These are phyloP conservation scores for Gonium pectorale DNA, from an alignment of 139 green algal species.

Conservation along the genomic window DNA sequence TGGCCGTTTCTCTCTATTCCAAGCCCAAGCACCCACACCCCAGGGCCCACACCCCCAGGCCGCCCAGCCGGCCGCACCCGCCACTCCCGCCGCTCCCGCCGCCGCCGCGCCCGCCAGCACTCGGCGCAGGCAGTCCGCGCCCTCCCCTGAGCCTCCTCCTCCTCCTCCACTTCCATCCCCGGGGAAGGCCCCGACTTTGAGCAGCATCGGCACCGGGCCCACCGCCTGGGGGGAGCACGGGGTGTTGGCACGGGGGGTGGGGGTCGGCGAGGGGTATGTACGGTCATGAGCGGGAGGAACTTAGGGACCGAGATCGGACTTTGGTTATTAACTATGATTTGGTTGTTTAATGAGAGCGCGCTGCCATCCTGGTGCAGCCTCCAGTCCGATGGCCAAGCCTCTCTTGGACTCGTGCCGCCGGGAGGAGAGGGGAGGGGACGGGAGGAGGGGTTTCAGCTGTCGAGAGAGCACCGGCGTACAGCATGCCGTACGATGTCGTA, in stretches of 20 bases:
- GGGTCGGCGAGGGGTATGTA: not conserved
- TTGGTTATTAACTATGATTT: no score
- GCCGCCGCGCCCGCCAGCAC: not conserved
- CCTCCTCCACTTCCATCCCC: no score
- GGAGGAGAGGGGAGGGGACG: no score
- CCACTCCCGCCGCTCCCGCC: not conserved
- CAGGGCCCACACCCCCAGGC: not conserved
- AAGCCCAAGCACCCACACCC: no score
- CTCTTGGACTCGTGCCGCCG: no score
- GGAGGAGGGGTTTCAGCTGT: not conserved
- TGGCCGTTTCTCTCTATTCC: no score
- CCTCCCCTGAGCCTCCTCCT: no score
- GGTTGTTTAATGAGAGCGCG: no score
- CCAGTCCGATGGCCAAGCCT: no score
- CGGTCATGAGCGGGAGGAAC: not conserved
- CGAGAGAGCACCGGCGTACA: not conserved
- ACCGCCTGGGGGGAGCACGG: not conserved
- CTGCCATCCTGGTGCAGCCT: no score
- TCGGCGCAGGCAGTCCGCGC: slow-evolving; percentile 1
- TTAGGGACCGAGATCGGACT: no score
- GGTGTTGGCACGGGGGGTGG: not conserved
- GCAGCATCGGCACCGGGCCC: slow-evolving; percentile 16
- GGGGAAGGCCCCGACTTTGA: slow-evolving; percentile 52
- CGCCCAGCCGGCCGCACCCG: not conserved
- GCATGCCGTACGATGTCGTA: not conserved